A percentile compares a stretch with the other conserved stretches of the same genome.
Evolutionary conservation across 164 flowering plant genomes (phyloP).

Genomic region (Piper betle): DNA sequence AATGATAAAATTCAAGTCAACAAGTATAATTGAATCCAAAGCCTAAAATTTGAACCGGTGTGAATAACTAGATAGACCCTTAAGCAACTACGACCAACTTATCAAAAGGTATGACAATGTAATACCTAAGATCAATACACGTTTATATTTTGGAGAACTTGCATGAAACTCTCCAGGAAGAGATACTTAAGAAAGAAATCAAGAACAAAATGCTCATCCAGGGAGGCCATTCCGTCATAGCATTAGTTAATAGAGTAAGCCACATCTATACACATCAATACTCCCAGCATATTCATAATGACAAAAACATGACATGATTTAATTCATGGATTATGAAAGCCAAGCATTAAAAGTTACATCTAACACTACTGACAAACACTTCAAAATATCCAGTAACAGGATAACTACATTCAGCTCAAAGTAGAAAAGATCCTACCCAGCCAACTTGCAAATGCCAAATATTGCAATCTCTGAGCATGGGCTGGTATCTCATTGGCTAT

Average conservation of each 20-base stretch:
- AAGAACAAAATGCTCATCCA: too few species aligned
- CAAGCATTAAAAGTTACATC: neutral
- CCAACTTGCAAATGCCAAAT: slow-evolving; percentile 99
- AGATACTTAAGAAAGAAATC: too few species aligned
- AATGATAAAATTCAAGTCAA: neutral
- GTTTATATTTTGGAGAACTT: neutral
- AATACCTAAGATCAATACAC: neutral
- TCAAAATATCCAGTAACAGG: too few species aligned
- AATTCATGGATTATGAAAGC: too few species aligned
- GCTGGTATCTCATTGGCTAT: slow-evolving; percentile 89
- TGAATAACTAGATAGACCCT: neutral
- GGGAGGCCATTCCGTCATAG: too few species aligned
- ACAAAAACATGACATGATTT: too few species aligned
- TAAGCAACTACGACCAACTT: neutral
- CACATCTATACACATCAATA: too few species aligned
- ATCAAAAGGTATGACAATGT: neutral
- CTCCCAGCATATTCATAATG: too few species aligned
- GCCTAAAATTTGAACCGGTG: neutral
- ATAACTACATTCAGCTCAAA: neutral
- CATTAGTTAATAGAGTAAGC: too few species aligned
- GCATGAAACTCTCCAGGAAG: too few species aligned
- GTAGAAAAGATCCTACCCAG: slow-evolving; percentile 44
- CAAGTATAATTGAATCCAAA: too few species aligned
- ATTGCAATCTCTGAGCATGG: slow-evolving; percentile 92
- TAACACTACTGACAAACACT: neutral